Conservation (phyloP, 2,329 filamentous ascomycete species). For the Claviceps humidiphila region DNA sequence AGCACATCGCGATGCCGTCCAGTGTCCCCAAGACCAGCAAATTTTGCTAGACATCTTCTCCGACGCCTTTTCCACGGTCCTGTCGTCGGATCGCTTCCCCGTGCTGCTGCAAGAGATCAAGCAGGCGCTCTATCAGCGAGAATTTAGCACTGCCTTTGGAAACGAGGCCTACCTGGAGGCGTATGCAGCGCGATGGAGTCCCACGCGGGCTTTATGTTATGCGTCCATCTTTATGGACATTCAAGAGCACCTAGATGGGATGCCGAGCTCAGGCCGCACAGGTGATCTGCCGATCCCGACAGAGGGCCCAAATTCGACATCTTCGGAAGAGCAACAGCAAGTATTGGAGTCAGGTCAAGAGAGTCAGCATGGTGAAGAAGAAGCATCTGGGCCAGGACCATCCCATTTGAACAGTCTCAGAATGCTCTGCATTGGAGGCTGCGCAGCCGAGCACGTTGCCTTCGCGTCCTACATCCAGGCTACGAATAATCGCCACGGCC, state of each 20-base stretch:
- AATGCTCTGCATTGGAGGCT: slow-evolving; percentile 40
- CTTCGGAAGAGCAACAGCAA: background rate
- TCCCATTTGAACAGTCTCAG: slow-evolving; percentile 15
- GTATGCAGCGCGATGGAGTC: slow-evolving; percentile 86
- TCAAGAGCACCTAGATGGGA: slow-evolving; percentile 18
- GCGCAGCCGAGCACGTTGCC: slow-evolving; percentile 48
- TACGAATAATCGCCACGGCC: slow-evolving; percentile 12
- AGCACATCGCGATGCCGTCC: background rate
- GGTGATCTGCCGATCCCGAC: background rate
- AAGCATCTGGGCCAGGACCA: background rate
- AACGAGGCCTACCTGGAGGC: slow-evolving; percentile 57
- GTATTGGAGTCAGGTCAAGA: background rate
- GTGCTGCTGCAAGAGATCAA: slow-evolving; percentile 69
- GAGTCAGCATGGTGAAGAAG: background rate
- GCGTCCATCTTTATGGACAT: slow-evolving; percentile 37
- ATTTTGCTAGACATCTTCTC: slow-evolving; percentile 61
- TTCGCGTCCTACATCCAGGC: slow-evolving; percentile 31
- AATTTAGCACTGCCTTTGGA: slow-evolving; percentile 72
- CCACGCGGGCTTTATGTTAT: slow-evolving; percentile 73
- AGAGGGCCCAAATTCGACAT: background rate
- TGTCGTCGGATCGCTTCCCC: slow-evolving; percentile 34
- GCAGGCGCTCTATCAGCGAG: slow-evolving; percentile 68
- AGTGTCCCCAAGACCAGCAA: slow-evolving; percentile 39
- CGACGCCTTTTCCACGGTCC: slow-evolving; percentile 42
- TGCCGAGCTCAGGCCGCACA: slow-evolving; percentile 5